Evolutionary conservation across 768 basidiomycete genomes (phyloP).

Genomic region (Coprinopsis strossmayeri): DNA sequence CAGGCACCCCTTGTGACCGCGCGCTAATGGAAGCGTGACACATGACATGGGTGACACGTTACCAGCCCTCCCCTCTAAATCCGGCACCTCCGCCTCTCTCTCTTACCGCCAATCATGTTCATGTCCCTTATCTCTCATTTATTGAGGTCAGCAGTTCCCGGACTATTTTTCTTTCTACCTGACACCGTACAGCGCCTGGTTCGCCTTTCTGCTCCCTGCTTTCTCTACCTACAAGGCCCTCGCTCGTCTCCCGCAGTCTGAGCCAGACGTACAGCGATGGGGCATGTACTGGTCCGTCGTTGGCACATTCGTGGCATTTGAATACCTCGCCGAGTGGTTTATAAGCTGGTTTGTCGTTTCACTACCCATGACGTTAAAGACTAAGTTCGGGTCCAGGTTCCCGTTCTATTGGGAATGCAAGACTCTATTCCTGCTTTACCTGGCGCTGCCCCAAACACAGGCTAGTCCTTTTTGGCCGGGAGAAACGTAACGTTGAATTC

Average conservation of each 20-base stretch:
- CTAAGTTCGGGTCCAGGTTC: constrained; percentile 38
- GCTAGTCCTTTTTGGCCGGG: constrained; percentile 25
- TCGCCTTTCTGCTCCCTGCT: constrained; percentile 58
- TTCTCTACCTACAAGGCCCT: constrained; percentile 66
- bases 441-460: constrained; percentile 65
- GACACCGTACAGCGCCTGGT: constrained; percentile 50
- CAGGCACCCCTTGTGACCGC: not conserved
- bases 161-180: not conserved
- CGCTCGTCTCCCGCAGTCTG: constrained; percentile 41
- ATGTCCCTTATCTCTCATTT: constrained; percentile 42
- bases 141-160: constrained; percentile 33
- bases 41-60: not conserved
- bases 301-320: constrained; percentile 52
- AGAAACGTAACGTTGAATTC: constrained; percentile 9
- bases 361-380: constrained; percentile 3
- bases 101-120: not conserved
- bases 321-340: constrained; percentile 57
- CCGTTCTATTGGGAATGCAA: constrained; percentile 75
- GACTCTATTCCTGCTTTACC: constrained; percentile 60
- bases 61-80: not conserved
- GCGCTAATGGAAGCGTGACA: not conserved
- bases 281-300: constrained; percentile 61
- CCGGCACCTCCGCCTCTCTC: not conserved
- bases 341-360: constrained; percentile 50
- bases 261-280: constrained; percentile 50